Conservation (phyloP, 768 basidiomycete genomes). For the Agrocybe chaxingu region DNA sequence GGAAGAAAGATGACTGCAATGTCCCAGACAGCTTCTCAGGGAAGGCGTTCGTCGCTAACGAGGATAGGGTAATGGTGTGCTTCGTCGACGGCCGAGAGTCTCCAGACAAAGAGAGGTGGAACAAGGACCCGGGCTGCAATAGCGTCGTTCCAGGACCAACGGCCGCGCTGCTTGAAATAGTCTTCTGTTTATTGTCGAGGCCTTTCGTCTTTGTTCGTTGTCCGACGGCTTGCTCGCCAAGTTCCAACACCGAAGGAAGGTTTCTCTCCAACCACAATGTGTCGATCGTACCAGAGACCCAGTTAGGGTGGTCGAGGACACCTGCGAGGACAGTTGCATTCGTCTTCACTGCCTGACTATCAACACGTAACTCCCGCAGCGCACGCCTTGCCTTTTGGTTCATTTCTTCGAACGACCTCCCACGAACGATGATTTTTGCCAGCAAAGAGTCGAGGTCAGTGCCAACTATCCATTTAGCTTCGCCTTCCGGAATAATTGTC, state of each 20-base stretch:
- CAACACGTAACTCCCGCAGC: conserved; percentile 76
- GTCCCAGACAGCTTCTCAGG: conserved; percentile 32
- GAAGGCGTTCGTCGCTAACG: conserved; percentile 32
- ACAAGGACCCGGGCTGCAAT: conserved; percentile 33
- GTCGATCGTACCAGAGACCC: conserved; percentile 27
- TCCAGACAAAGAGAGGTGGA: conserved; percentile 25
- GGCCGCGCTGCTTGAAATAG: not conserved
- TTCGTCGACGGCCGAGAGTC: conserved; percentile 9
- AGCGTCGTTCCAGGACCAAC: conserved; percentile 7
- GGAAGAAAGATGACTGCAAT: conserved; percentile 28
- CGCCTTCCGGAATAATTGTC: no score
- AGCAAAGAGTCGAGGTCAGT: conserved; percentile 88
- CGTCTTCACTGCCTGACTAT: conserved; percentile 41
- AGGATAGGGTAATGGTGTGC: conserved; percentile 28
- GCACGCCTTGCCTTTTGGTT: conserved; percentile 82
- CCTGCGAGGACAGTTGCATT: conserved; percentile 30
- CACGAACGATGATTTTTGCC: conserved; percentile 80
- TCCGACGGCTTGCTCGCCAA: conserved; percentile 12
- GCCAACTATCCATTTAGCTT: conserved; percentile 30
- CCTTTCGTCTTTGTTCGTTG: not conserved
- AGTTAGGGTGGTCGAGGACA: conserved; percentile 27
- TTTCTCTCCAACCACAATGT: conserved; percentile 37
- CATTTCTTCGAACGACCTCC: conserved; percentile 79
- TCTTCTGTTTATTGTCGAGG: not conserved
- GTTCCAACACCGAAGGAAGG: conserved; percentile 13